Evolutionary conservation across 2,329 filamentous ascomycete genomes (phyloP).

Genomic region (Aureobasidium sp.): DNA sequence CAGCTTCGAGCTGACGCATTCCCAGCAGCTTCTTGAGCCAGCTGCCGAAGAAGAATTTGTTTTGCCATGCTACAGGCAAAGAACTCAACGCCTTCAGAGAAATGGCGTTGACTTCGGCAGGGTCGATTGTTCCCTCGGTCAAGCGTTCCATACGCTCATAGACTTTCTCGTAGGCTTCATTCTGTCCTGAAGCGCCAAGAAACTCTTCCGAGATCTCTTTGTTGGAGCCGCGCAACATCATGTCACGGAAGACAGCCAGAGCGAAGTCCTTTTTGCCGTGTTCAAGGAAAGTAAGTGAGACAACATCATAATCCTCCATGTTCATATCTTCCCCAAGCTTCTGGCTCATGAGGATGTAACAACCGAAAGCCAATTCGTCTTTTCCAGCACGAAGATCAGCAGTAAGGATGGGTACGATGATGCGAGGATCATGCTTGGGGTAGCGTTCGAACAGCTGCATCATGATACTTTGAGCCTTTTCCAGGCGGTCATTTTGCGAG

Average conservation of each 20-base stretch:
- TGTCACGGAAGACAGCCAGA: constrained; percentile 74
- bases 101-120: constrained; percentile 40
- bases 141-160: constrained; percentile 19
- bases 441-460: constrained; percentile 45
- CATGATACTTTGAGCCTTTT: constrained; percentile 51
- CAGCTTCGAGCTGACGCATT: constrained; percentile 52
- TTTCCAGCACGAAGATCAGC: constrained; percentile 52
- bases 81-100: constrained; percentile 44
- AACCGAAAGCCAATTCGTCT: constrained; percentile 55
- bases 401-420: constrained; percentile 62
- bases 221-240: constrained; percentile 57
- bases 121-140: constrained; percentile 12
- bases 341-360: constrained; percentile 58
- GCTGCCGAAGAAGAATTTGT: constrained; percentile 78
- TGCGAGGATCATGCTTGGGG: constrained; percentile 45
- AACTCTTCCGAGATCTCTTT: constrained; percentile 16
- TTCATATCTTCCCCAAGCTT: constrained; percentile 55
- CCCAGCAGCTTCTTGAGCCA: constrained; percentile 83
- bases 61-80: constrained; percentile 49
- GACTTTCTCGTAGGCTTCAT: constrained; percentile 32
- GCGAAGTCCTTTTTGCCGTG: constrained; percentile 59
- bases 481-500: constrained; percentile 50
- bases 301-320: constrained; percentile 68
- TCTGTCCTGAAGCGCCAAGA: constrained; percentile 36
- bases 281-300: constrained; percentile 64